Evolutionary conservation across 2,329 filamentous ascomycete genomes (phyloP).

Genomic region (Paramyrothecium roridum): DNA sequence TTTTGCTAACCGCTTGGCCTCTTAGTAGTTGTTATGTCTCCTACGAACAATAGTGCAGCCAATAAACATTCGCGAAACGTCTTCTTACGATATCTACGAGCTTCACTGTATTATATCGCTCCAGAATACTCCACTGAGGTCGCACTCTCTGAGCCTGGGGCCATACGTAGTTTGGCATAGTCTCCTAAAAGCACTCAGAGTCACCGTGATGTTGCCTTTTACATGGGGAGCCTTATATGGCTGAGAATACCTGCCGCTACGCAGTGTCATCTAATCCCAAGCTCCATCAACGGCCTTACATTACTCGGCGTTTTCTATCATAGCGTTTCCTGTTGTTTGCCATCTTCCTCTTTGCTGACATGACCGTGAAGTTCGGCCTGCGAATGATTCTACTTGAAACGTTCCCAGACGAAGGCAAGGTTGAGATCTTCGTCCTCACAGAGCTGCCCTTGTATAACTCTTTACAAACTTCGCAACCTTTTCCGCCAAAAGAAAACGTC

Average conservation of each 20-base stretch:
- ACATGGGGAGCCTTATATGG: neutral
- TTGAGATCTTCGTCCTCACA: neutral
- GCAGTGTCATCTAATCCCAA: neutral
- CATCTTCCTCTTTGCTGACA: neutral
- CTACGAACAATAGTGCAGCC: neutral
- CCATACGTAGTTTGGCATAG: neutral
- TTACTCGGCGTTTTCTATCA: neutral
- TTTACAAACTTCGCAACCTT: neutral
- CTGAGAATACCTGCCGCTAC: neutral
- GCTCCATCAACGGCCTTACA: neutral
- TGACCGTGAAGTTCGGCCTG: neutral
- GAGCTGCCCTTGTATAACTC: neutral
- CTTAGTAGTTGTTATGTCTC: too few relatives aligned
- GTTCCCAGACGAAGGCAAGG: neutral
- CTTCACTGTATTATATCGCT: neutral
- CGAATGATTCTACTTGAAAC: neutral
- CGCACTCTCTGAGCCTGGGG: neutral
- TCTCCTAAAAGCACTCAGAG: neutral
- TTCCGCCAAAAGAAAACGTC: neutral
- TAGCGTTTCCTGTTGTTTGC: neutral
- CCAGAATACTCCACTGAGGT: neutral
- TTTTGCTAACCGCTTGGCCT: too few relatives aligned
- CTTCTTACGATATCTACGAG: neutral
- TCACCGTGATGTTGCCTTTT: neutral
- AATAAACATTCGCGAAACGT: neutral